phyloP scores from a whole-genome alignment of 768 basidiomycete genomes.

The Agaricus sinodeliciosus region DNA sequence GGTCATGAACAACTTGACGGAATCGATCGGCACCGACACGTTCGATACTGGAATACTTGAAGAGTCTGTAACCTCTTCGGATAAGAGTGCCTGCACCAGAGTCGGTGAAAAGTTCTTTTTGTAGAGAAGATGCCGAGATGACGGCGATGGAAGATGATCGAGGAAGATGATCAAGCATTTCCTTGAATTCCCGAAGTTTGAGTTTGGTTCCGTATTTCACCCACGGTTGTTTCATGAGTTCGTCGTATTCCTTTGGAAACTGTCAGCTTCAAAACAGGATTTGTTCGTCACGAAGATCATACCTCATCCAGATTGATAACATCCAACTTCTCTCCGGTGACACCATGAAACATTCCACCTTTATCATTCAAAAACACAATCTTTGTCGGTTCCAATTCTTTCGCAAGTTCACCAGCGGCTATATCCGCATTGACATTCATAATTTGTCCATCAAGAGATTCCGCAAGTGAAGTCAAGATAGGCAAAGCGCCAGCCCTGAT shows the following conservation, averaged over 20 bases:
- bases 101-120: conserved; percentile 98
- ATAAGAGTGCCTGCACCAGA: conserved; percentile 97
- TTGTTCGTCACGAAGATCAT: conserved; percentile 10
- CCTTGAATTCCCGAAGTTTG: conserved; percentile 98
- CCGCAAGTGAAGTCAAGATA: conserved; percentile 91
- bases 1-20: conserved; percentile 91
- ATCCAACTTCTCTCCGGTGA: conserved; percentile 92
- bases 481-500: conserved; percentile 95
- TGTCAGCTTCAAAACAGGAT: too few relatives aligned
- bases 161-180: conserved; percentile 94
- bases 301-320: conserved; percentile 98
- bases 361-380: conserved; percentile 99
- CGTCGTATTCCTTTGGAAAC: conserved; percentile 75
- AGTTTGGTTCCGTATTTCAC: conserved; percentile 99
- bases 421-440: conserved; percentile 99
- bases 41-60: conserved; percentile 80
- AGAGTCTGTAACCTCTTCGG: conserved; percentile 95
- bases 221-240: conserved; percentile 97
- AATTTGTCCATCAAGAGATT: conserved; percentile 95
- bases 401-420: conserved; percentile 95
- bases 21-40: conserved; percentile 89
- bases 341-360: conserved; percentile 95
- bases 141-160: conserved; percentile 98
- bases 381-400: conserved; percentile 97
- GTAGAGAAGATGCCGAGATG: conserved; percentile 86